Conservation (phyloP, 2,329 filamentous ascomycete species). For the Aspergillus glaucus region DNA sequence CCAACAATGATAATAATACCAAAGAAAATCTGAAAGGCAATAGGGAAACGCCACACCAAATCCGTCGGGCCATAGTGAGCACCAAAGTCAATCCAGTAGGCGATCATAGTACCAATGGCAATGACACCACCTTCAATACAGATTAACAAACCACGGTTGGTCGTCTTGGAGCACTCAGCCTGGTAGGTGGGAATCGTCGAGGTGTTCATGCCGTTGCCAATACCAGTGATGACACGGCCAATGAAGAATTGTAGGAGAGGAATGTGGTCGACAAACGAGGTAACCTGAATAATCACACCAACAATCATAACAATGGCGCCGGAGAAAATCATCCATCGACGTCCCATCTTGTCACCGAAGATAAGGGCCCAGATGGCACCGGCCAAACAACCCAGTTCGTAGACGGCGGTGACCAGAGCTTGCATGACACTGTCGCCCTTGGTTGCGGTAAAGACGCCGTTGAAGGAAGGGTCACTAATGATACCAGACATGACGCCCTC, state of each 20-base stretch:
- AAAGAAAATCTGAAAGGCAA: constrained; percentile 49
- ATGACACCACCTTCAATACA: constrained; percentile 53
- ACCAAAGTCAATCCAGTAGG: constrained; percentile 49
- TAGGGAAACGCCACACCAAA: constrained; percentile 47
- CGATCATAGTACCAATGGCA: constrained; percentile 47
- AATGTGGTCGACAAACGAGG: constrained; percentile 23
- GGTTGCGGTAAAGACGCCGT: constrained; percentile 28
- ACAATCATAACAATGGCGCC: constrained; percentile 49
- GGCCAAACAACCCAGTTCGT: constrained; percentile 29
- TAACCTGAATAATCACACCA: constrained; percentile 35
- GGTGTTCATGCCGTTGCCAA: constrained; percentile 53
- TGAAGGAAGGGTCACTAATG: constrained; percentile 27
- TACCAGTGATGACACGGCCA: constrained; percentile 47
- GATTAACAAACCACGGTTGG: constrained; percentile 56
- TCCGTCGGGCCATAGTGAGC: constrained; percentile 30
- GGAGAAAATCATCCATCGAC: constrained; percentile 47
- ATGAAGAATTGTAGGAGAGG: constrained; percentile 48
- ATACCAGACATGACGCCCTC: constrained; percentile 38
- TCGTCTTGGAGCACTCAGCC: constrained; percentile 48
- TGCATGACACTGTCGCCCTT: constrained; percentile 35
- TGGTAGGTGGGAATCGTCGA: constrained; percentile 51
- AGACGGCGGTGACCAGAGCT: constrained; percentile 27
- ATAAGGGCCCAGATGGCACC: constrained; percentile 34
- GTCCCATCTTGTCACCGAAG: constrained; percentile 31
- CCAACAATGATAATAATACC: constrained; percentile 39